Conservation (phyloP, 305 asterid species). For the Fraxinus platypoda region DNA sequence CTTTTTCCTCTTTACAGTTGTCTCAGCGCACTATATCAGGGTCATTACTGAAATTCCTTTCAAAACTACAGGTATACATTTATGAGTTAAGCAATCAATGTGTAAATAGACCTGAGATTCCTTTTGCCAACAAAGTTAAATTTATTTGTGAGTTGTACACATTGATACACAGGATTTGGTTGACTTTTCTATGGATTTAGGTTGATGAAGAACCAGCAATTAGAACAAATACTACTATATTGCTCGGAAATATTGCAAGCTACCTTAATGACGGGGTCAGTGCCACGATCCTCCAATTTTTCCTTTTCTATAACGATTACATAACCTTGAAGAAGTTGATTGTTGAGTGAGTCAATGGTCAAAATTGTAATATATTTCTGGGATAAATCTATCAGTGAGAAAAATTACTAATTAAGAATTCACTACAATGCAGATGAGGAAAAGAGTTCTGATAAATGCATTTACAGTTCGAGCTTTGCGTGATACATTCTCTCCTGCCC, state of each 20-base stretch:
- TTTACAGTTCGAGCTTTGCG: slow-evolving; percentile 97
- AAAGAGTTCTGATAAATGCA: slow-evolving; percentile 95
- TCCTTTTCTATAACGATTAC: background rate
- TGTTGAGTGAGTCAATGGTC: background rate
- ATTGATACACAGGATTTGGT: background rate
- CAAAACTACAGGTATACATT: slow-evolving; percentile 87
- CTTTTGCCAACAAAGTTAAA: slow-evolving; percentile 5
- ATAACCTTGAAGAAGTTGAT: slow-evolving; percentile 17
- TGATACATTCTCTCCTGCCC: slow-evolving; percentile 93
- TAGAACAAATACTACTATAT: slow-evolving; percentile 94
- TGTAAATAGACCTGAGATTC: slow-evolving; percentile 20
- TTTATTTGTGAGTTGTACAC: background rate
- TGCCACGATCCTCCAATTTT: slow-evolving; percentile 25
- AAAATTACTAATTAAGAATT: slow-evolving; percentile 20
- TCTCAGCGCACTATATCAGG: slow-evolving; percentile 95
- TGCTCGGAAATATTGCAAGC: slow-evolving; percentile 96
- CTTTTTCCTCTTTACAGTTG: slow-evolving; percentile 56
- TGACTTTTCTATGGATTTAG: slow-evolving; percentile 41
- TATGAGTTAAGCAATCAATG: slow-evolving; percentile 13
- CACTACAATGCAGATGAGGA: slow-evolving; percentile 70
- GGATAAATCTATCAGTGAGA: slow-evolving; percentile 5
- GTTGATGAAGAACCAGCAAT: slow-evolving; percentile 99
- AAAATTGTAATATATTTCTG: slow-evolving; percentile 1
- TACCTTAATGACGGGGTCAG: slow-evolving; percentile 97
- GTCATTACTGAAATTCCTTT: slow-evolving; percentile 83